These are phyloP conservation scores for Zygosaccharomyces bisporus DNA, from an alignment of 805 yeast genomes.

Conservation along the genomic window DNA sequence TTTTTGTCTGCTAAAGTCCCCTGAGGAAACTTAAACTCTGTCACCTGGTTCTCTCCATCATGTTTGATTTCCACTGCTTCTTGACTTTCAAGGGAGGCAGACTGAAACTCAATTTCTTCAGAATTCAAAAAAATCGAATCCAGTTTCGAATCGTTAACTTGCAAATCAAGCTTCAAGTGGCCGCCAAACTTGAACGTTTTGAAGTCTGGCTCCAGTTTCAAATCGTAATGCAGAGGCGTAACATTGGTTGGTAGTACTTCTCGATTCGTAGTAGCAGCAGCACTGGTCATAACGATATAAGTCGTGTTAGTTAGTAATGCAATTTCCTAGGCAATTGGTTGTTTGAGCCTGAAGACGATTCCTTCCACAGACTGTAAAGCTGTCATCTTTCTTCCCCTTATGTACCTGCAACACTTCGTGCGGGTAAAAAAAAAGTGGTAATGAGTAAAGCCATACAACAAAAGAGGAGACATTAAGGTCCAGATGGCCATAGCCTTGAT, in stretches of 20 bases:
- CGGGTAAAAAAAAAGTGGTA: constrained; percentile 3
- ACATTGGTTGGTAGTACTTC: constrained; percentile 59
- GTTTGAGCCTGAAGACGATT: background rate
- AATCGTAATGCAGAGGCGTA: constrained; percentile 68
- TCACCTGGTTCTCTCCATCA: constrained; percentile 58
- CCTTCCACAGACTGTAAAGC: background rate
- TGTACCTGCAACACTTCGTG: constrained; percentile 4
- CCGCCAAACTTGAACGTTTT: constrained; percentile 59
- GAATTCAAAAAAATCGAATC: constrained; percentile 53
- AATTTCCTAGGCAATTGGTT: background rate
- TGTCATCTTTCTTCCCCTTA: constrained; percentile 1
- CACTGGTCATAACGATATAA: constrained; percentile 11
- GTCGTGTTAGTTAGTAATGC: background rate
- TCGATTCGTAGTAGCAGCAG: constrained; percentile 25
- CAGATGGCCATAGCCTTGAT: background rate
- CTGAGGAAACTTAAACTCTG: constrained; percentile 54
- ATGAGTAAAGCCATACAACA: background rate
- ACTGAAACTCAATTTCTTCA: constrained; percentile 58
- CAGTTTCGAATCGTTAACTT: constrained; percentile 45
- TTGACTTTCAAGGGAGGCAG: constrained; percentile 43
- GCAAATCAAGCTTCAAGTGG: constrained; percentile 49
- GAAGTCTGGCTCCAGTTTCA: constrained; percentile 61
- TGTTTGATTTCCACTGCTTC: constrained; percentile 40
- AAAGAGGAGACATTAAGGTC: constrained; percentile 1
- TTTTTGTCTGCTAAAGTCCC: constrained; percentile 39